Base-by-base conservation (phyloP, 306 rosid genomes). In the Gastrolobium villosum region DNA sequence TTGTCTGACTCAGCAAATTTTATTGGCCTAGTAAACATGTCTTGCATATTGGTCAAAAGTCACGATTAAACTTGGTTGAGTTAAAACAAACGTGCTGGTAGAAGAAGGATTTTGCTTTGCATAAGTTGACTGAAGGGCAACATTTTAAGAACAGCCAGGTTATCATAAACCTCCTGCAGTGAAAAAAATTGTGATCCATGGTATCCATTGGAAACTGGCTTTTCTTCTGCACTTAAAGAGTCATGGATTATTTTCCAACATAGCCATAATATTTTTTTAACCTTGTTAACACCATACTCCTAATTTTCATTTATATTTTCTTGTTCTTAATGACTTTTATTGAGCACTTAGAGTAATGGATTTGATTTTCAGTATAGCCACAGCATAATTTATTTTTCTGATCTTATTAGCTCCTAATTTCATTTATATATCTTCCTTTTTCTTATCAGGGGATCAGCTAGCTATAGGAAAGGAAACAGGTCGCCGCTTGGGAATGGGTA, bases 391-490 rank as follows among this genome's bases (percentile, higher is more conserved):
- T 53, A 46, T 31, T 57, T 55, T 39, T 15, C 34, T 39, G 61
- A 67, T 10, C 72, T 74, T 74, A 7, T 72, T n/a, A 44, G 6
- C 6, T 13, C 41, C 63, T 32, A 57, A 46, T 59, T 26, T 59
- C 20, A 37, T 55, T 55, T 55, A 3, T 56, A 5, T 6, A 41
- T 83, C 49, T 34, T 50, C 11, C 54, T 31, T 57, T 76, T 36
- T 77, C 56, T 14, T 76, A 49, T 72, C 85, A 93, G 98, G 98
- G 63, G 98, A 93, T 83, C 98, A 93, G 63, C 84, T 93, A 71
- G 98, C 98, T 13, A 93, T 93, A 28, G 98, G 96, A 63, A 93
- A 93, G 90, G 98, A 93, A 87, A 93, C 98, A 5, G 98, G 98
- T 48, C 98, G 98, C 59, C 89, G 98, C 65, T 83, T 93, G 86